These are phyloP conservation scores for Garcia nutans DNA, from an alignment of 345 rosid species.

Conservation along the genomic window DNA sequence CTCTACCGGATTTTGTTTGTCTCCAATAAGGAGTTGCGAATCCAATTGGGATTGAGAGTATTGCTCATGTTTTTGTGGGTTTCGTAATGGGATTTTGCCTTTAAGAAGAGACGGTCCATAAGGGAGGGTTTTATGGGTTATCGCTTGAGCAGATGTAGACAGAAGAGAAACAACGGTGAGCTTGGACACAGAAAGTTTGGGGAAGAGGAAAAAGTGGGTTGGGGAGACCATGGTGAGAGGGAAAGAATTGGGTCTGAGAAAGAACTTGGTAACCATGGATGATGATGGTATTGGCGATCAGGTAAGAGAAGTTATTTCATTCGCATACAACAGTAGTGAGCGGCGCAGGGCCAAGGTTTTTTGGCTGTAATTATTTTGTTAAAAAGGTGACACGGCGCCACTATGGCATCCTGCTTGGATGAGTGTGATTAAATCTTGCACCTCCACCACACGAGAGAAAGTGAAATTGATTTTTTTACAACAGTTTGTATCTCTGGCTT, in stretches of 20 bases:
- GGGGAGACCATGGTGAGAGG: conserved; percentile 34
- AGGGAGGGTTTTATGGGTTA: conserved; percentile 21
- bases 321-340: too few species aligned
- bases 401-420: too few species aligned
- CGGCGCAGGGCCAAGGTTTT: too few species aligned
- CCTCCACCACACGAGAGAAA: too few species aligned
- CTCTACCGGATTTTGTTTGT: conserved; percentile 23
- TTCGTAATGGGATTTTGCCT: conserved; percentile 43
- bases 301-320: not conserved
- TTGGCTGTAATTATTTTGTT: too few species aligned
- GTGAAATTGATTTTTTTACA: too few species aligned
- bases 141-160: conserved; percentile 21
- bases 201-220: conserved; percentile 31
- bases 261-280: conserved; percentile 45
- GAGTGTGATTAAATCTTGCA: too few species aligned
- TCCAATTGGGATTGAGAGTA: not conserved
- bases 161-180: conserved; percentile 26
- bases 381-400: too few species aligned
- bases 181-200: conserved; percentile 24
- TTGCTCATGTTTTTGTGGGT: conserved; percentile 13
- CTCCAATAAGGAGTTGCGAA: not conserved
- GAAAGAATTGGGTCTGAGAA: conserved; percentile 38
- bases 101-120: conserved; percentile 83
- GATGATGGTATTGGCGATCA: not conserved
- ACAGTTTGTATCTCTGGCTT: conserved; percentile 87